Conservation (phyloP, 768 basidiomycete genomes). For the Xerocomus spinulosus region DNA sequence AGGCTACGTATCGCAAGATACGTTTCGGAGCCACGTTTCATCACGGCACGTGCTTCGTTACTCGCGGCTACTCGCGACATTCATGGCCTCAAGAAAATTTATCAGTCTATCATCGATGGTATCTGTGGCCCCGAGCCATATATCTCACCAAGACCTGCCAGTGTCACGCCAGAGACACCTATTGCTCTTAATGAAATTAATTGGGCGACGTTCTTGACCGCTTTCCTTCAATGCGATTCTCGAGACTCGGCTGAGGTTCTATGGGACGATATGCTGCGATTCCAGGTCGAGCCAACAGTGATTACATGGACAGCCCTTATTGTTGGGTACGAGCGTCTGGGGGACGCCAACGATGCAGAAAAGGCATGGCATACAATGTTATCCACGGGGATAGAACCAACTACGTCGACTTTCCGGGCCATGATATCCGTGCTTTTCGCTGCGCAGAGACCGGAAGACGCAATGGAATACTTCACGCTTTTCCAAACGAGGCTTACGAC, state of each 20-base stretch:
- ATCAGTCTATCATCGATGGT: conserved; percentile 47
- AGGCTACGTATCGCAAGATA: conserved; percentile 50
- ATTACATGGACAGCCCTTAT: conserved; percentile 71
- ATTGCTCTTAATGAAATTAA: conserved; percentile 51
- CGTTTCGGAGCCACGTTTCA: conserved; percentile 44
- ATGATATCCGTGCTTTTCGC: conserved; percentile 60
- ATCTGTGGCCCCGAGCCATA: conserved; percentile 50
- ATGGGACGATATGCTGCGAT: conserved; percentile 62
- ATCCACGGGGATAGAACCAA: conserved; percentile 51
- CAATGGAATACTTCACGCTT: conserved; percentile 45
- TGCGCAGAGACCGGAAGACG: conserved; percentile 47
- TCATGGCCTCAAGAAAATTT: conserved; percentile 42
- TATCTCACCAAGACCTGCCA: conserved; percentile 42
- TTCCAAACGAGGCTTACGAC: conserved; percentile 36
- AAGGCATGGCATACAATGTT: conserved; percentile 63
- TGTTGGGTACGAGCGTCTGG: conserved; percentile 52
- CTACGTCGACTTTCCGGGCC: conserved; percentile 62
- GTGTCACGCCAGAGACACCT: conserved; percentile 35
- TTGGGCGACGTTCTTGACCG: conserved; percentile 65
- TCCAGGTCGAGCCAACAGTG: conserved; percentile 48
- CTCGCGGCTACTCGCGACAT: conserved; percentile 36
- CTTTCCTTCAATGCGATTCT: conserved; percentile 53
- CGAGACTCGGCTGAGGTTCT: conserved; percentile 55
- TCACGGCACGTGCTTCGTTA: conserved; percentile 48
- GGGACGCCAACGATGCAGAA: conserved; percentile 49